These are phyloP conservation scores for Fusarium ramigenum DNA, from an alignment of 2,329 filamentous ascomycete species.

Conservation along the genomic window DNA sequence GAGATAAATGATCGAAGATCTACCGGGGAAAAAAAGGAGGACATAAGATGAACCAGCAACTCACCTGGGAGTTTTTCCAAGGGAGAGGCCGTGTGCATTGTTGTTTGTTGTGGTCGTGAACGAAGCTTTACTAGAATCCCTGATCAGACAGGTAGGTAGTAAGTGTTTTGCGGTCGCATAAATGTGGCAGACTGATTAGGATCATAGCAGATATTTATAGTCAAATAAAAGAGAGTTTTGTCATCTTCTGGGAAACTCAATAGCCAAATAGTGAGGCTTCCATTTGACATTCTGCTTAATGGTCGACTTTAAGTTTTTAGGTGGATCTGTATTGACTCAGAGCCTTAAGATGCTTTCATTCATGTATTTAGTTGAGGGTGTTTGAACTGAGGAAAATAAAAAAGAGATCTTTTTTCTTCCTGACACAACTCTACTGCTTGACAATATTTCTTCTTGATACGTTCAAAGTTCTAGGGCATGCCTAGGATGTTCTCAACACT, in stretches of 20 bases:
- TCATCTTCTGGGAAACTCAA: neutral
- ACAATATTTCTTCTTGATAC: neutral
- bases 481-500: too few relatives aligned
- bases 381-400: neutral
- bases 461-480: too few relatives aligned
- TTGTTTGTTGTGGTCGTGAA: neutral
- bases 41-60: neutral
- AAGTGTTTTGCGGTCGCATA: neutral
- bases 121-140: neutral
- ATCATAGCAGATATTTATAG: neutral
- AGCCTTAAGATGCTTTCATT: neutral
- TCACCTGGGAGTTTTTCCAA: neutral
- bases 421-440: too few relatives aligned
- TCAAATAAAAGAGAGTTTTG: neutral
- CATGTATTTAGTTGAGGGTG: neutral
- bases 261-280: too few relatives aligned
- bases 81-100: neutral
- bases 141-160: neutral
- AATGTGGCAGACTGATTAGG: too few relatives aligned
- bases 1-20: neutral
- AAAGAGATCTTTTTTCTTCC: neutral
- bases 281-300: fast-evolving
- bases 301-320: neutral
- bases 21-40: neutral
- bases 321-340: neutral